Evolutionary conservation across 139 green algal species (phyloP).

Genomic region (Deuterostichococcus epilithicus): DNA sequence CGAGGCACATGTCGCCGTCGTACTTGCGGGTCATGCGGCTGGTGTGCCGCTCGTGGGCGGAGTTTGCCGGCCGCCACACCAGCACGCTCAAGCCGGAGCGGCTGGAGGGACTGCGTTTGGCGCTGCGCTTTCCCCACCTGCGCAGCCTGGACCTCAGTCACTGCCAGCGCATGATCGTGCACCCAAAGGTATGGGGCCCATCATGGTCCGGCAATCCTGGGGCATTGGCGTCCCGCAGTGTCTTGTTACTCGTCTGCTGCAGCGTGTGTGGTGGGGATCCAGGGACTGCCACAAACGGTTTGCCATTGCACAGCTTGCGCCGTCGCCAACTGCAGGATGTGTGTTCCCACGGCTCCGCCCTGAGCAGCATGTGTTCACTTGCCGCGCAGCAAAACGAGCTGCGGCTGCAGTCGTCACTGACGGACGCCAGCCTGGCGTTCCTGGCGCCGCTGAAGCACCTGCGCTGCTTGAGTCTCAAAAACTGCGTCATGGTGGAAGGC

Average conservation of each 20-base stretch:
- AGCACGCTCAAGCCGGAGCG: constrained; percentile 3
- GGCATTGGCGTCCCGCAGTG: neutral
- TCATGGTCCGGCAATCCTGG: neutral
- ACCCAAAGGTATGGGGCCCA: neutral
- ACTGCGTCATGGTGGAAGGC: neutral
- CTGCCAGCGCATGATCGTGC: neutral
- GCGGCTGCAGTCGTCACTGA: constrained; percentile 10
- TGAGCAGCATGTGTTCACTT: neutral
- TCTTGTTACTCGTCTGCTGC: neutral
- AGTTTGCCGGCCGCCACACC: neutral
- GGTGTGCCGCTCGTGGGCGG: constrained; percentile 1
- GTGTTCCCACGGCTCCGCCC: too few relatives aligned
- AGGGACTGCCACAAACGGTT: neutral
- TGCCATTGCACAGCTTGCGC: neutral
- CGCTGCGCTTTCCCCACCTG: constrained; percentile 10
- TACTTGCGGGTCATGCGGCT: constrained; percentile 6
- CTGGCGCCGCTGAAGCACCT: constrained; percentile 9
- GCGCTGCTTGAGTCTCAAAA: neutral
- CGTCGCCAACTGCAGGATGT: neutral
- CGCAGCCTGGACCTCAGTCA: constrained; percentile 5
- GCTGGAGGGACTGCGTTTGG: constrained; percentile 2
- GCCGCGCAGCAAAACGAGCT: neutral
- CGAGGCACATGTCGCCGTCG: constrained; percentile 1
- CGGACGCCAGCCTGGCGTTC: neutral
- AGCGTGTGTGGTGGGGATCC: neutral